A percentile compares a stretch with the other conserved stretches of the same genome.
phyloP scores from a whole-genome alignment of 352 stramenopile genomes.

The Phytophthora boehmeriae region DNA sequence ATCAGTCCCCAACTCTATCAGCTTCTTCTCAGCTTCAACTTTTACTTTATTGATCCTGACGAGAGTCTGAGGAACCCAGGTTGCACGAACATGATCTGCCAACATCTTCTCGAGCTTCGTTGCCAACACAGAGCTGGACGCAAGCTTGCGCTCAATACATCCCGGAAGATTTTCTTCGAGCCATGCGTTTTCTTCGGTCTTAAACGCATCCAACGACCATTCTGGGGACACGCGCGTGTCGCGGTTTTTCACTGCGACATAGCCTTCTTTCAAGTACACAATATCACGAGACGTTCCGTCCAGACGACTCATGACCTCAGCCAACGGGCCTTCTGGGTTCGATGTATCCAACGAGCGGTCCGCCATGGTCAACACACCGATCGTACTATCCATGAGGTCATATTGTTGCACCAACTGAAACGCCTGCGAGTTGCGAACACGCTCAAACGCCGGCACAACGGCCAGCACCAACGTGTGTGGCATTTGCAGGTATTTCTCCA shows the following conservation, averaged over 20 bases:
- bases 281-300: conserved; percentile 35
- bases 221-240: conserved; percentile 27
- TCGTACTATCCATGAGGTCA: conserved; percentile 37
- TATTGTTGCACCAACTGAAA: conserved; percentile 54
- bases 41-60: conserved; percentile 12
- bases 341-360: conserved; percentile 35
- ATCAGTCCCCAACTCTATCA: conserved; percentile 18
- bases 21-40: not conserved
- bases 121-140: conserved; percentile 34
- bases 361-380: conserved; percentile 52
- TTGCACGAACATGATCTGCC: conserved; percentile 27
- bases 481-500: conserved; percentile 40
- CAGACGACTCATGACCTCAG: conserved; percentile 30
- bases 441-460: conserved; percentile 40
- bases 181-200: conserved; percentile 33
- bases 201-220: conserved; percentile 26
- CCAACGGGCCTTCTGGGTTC: conserved; percentile 30
- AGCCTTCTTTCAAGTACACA: conserved; percentile 44
- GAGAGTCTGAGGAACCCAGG: conserved; percentile 33
- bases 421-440: conserved; percentile 45
- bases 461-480: conserved; percentile 48
- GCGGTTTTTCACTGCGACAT: conserved; percentile 46
- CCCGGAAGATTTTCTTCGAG: conserved; percentile 31
- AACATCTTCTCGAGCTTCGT: conserved; percentile 45
- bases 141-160: conserved; percentile 26